These are phyloP conservation scores for Tephrocybe sp. DNA, from an alignment of 768 basidiomycete species.

Conservation along the genomic window DNA sequence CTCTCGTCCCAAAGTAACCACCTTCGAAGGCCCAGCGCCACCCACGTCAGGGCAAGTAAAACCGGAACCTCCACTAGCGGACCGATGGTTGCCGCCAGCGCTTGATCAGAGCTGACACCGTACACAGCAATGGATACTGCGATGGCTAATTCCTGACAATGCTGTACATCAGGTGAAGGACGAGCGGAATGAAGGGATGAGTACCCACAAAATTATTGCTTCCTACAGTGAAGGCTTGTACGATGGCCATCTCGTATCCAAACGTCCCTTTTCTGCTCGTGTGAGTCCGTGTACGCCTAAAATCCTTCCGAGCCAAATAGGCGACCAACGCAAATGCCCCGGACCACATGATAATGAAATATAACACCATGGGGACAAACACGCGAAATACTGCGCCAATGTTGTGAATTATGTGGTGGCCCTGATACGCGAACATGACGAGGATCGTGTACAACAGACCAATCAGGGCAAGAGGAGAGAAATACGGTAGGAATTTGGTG, in stretches of 20 bases:
- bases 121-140: constrained; percentile 78
- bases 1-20: too few relatives aligned
- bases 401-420: constrained; percentile 67
- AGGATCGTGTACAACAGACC: constrained; percentile 82
- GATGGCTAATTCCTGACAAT: constrained; percentile 69
- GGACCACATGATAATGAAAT: constrained; percentile 78
- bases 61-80: constrained; percentile 82
- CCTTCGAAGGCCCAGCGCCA: constrained; percentile 35
- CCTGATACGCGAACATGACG: constrained; percentile 71
- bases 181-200: background rate
- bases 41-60: constrained; percentile 64
- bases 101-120: constrained; percentile 76
- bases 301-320: constrained; percentile 36
- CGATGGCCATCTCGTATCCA: constrained; percentile 71
- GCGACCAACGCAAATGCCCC: constrained; percentile 56
- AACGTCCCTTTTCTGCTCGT: constrained; percentile 16
- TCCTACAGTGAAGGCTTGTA: constrained; percentile 77
- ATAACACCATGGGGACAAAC: constrained; percentile 76
- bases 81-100: constrained; percentile 77
- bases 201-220: constrained; percentile 71
- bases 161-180: background rate
- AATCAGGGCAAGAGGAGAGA: constrained; percentile 66
- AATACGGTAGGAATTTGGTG: constrained; percentile 59
- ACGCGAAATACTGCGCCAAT: constrained; percentile 77
- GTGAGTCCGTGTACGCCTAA: background rate